These are phyloP conservation scores for Mortierella sp. DNA, from an alignment of 371 early-diverging fungal species.

Conservation along the genomic window DNA sequence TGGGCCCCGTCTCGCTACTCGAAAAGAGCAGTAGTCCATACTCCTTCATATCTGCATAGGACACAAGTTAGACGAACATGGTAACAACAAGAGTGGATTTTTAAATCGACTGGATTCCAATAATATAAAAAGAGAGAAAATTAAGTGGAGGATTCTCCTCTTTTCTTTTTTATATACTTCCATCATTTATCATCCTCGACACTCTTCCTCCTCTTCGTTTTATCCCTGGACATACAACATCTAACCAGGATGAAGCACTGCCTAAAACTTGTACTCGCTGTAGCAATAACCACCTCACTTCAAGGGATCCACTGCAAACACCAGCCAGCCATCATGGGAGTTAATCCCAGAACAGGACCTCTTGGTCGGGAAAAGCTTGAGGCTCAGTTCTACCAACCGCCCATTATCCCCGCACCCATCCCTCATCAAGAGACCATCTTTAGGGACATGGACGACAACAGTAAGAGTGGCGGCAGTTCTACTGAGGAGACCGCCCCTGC, in stretches of 20 bases:
- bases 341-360: background rate
- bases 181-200: background rate
- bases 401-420: slow-evolving; percentile 6
- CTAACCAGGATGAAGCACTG: slow-evolving; percentile 16
- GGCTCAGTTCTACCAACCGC: background rate
- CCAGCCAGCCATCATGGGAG: slow-evolving; percentile 5
- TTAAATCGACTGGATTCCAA: too few relatives aligned
- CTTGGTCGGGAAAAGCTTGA: slow-evolving; percentile 4
- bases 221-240: background rate
- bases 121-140: background rate
- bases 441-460: background rate
- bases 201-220: background rate
- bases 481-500: background rate
- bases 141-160: background rate
- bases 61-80: background rate
- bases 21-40: background rate
- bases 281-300: slow-evolving; percentile 10
- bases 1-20: background rate
- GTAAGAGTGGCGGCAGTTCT: background rate
- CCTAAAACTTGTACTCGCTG: slow-evolving; percentile 14
- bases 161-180: background rate
- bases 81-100: too few relatives aligned
- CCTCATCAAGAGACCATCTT: slow-evolving; percentile 16
- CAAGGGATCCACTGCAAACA: background rate
- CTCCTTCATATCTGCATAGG: background rate